phyloP scores from a whole-genome alignment of 805 yeast species.

The Candida hungchunana region DNA sequence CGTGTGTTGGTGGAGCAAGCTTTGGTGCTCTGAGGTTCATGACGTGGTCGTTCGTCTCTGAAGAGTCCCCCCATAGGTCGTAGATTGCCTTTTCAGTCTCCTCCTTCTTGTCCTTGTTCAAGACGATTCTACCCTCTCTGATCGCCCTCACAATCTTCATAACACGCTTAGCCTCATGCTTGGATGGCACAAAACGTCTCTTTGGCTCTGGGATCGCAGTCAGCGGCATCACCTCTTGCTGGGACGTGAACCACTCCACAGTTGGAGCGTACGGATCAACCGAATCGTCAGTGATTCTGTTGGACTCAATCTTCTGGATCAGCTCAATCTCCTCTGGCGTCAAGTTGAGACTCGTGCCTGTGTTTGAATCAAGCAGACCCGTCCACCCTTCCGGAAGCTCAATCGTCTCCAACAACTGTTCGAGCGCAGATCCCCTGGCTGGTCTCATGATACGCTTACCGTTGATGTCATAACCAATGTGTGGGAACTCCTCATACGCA shows the following conservation, averaged over 20 bases:
- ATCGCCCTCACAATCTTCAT: constrained; percentile 97
- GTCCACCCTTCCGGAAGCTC: constrained; percentile 99
- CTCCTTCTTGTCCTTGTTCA: constrained; percentile 56
- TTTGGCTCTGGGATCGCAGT: constrained; percentile 96
- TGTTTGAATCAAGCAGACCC: constrained; percentile 83
- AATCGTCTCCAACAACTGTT: constrained; percentile 80
- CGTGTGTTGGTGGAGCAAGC: constrained; percentile 92
- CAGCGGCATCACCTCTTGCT: constrained; percentile 84
- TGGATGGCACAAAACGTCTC: constrained; percentile 93
- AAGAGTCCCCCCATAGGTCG: constrained; percentile 84
- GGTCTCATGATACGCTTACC: constrained; percentile 99
- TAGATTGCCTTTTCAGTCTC: constrained; percentile 47
- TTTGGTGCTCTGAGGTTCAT: constrained; percentile 96
- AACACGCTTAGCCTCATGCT: constrained; percentile 91
- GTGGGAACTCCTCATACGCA: constrained; percentile 96
- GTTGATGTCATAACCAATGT: constrained; percentile 92
- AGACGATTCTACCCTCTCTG: constrained; percentile 90
- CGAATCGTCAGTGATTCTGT: constrained; percentile 75
- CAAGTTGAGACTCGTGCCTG: constrained; percentile 81
- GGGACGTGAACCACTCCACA: constrained; percentile 91
- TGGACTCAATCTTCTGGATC: constrained; percentile 77
- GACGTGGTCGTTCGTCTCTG: constrained; percentile 63
- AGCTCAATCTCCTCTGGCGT: constrained; percentile 85
- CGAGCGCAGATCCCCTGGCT: constrained; percentile 93
- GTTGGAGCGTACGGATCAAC: constrained; percentile 90